A percentile compares a stretch with the other conserved stretches of the same genome.
Evolutionary conservation across 805 yeast genomes (phyloP).

Genomic region (Schizosaccharomyces lindneri): DNA sequence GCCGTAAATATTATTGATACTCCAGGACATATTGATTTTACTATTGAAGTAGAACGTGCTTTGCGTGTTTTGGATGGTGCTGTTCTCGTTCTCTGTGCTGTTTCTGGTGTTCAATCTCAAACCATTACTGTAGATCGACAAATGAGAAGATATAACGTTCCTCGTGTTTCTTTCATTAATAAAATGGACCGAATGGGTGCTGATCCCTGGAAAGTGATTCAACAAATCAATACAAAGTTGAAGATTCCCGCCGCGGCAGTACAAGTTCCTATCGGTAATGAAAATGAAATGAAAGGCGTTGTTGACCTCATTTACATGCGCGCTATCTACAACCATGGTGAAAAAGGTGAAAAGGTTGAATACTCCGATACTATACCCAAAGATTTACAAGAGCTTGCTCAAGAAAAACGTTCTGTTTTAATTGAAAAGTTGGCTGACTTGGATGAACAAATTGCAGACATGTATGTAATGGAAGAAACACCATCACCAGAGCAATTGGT

Average conservation of each 20-base stretch:
- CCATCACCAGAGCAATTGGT: conserved; percentile 69
- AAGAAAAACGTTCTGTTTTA: conserved; percentile 63
- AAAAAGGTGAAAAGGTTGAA: conserved; percentile 63
- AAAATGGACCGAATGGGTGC: conserved; percentile 99
- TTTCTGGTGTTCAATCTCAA: conserved; percentile 93
- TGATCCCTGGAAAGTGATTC: conserved; percentile 84
- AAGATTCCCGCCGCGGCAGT: conserved; percentile 90
- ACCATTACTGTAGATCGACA: conserved; percentile 97
- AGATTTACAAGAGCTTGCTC: conserved; percentile 56
- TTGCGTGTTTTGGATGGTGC: conserved; percentile 94
- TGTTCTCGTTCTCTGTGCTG: conserved; percentile 93
- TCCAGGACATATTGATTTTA: conserved; percentile 96
- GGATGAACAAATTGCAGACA: conserved; percentile 89
- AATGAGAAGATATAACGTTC: conserved; percentile 94
- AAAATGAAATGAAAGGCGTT: conserved; percentile 59
- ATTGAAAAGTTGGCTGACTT: conserved; percentile 94
- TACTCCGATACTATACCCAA: conserved; percentile 43
- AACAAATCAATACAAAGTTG: conserved; percentile 66
- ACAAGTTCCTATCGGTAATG: conserved; percentile 94
- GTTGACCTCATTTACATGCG: conserved; percentile 77
- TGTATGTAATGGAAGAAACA: conserved; percentile 69
- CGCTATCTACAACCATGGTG: conserved; percentile 71
- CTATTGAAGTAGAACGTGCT: conserved; percentile 98
- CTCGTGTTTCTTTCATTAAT: conserved; percentile 84
- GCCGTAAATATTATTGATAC: conserved; percentile 93